phyloP scores from a whole-genome alignment of 2,329 filamentous ascomycete species.

The Pseudogymnoascus sp. region DNA sequence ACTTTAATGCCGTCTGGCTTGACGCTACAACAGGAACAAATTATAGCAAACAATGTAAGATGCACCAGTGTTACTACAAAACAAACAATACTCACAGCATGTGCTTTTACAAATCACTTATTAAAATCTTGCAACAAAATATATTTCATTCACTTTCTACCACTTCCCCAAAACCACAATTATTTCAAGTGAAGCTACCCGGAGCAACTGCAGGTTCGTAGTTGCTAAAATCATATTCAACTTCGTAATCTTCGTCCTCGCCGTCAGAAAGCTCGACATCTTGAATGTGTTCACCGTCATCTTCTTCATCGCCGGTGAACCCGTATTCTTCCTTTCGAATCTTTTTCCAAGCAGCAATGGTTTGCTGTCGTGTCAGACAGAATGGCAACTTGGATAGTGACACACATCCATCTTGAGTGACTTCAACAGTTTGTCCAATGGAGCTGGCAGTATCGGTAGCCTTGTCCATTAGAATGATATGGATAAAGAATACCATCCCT shows the following conservation, averaged over 20 bases:
- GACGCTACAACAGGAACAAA: not conserved
- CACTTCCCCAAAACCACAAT: not conserved
- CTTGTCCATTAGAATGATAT: constrained; percentile 30
- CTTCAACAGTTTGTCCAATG: constrained; percentile 26
- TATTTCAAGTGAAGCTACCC: not conserved
- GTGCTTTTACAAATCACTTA: not conserved
- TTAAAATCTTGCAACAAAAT: not conserved
- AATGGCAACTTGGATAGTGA: constrained; percentile 29
- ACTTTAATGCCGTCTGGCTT: not conserved
- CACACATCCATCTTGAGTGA: constrained; percentile 26
- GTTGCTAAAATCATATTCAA: constrained; percentile 30
- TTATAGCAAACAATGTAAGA: not conserved
- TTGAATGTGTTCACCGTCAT: constrained; percentile 28
- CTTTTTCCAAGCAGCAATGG: constrained; percentile 30
- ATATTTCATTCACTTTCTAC: not conserved
- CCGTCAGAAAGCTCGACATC: constrained; percentile 29
- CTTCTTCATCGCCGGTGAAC: constrained; percentile 26
- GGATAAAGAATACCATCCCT: constrained; percentile 30
- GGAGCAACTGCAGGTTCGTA: constrained; percentile 15
- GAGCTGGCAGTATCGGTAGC: constrained; percentile 29
- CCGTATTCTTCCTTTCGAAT: constrained; percentile 28
- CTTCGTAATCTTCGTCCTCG: constrained; percentile 27
- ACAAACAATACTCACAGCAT: not conserved
- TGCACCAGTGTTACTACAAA: not conserved
- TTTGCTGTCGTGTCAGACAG: constrained; percentile 27